phyloP scores from a whole-genome alignment of 768 basidiomycete genomes.

The Lactifluus hygrophoroides region DNA sequence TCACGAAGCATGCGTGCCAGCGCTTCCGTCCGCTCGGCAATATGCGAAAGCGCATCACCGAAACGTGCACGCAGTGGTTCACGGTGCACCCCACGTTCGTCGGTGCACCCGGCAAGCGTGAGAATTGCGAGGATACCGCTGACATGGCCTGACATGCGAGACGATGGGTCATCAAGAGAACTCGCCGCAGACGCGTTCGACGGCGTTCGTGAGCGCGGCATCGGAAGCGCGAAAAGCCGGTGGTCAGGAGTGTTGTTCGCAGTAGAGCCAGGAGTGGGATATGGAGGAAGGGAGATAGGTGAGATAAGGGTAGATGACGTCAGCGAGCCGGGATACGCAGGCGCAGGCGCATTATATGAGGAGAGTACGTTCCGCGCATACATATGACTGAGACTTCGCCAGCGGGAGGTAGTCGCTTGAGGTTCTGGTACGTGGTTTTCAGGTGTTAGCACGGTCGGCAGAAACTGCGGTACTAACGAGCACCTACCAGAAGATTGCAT shows the following conservation, averaged over 20 bases:
- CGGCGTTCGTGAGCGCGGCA: constrained; percentile 7
- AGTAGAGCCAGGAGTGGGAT: constrained; percentile 15
- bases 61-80: constrained; percentile 27
- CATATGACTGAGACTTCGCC: constrained; percentile 30
- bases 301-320: constrained; percentile 18
- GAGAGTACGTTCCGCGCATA: constrained; percentile 23
- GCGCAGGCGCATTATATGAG: constrained; percentile 20
- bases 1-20: constrained; percentile 27
- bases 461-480: background rate
- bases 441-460: background rate
- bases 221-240: constrained; percentile 13
- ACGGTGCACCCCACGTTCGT: constrained; percentile 24
- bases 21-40: constrained; percentile 25
- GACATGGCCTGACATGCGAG: constrained; percentile 22
- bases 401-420: constrained; percentile 30
- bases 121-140: constrained; percentile 30
- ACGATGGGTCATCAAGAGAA: constrained; percentile 5
- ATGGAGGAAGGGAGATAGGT: constrained; percentile 17
- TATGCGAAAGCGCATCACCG: constrained; percentile 25
- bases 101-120: constrained; percentile 26
- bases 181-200: constrained; percentile 18
- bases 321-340: constrained; percentile 21
- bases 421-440: constrained; percentile 24
- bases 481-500: constrained; percentile 28
- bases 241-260: constrained; percentile 19